Evolutionary conservation across 257 asterid genomes (phyloP), one percentile per base, ranked within the genome.

Genomic region (Nemophila menziesii): DNA sequence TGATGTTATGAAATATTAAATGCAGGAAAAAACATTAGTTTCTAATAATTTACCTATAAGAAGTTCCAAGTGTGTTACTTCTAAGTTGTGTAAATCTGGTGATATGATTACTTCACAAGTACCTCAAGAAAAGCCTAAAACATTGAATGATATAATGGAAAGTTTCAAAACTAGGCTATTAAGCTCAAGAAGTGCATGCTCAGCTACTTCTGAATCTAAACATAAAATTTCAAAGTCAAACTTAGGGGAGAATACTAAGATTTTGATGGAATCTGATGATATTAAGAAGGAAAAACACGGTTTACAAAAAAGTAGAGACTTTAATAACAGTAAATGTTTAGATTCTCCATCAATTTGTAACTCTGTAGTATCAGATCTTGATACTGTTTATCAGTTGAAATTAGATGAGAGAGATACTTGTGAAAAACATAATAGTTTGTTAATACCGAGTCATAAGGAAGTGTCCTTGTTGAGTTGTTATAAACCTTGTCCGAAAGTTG

Each of bases 1-100:
- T 49, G 16, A 16, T 49, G 29, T 17, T 33, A 9, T 15, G 37
- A 43, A 23, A 5, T 46, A 11, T 14, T 39, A 21, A 34, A 44
- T 72, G 82, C 90, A 89, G 98, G 70, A 86, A 58, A 84, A 84
- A 68, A 54, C 69, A 60, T 55, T 82, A n/a, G 66, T 43, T 45
- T 61, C 58, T 24, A 41, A 44, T 36, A 34, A 56, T 55, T 51
- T 56, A 61, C 44, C 80, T 39, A 44, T 15, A 49, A 61, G 72
- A 67, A 66, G 51, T 55, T 52, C 49, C 43, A 61, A 64, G 41
- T 24, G 60, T 16, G 62, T 48, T 46, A 57, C 64, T 45, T 55
- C 58, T 57, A 70, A 65, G 20, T 47, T 65, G 49, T 63, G 50
- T 29, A 26, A 56, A 43, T 61, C 67, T 64, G 72, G 68, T 44